Evolutionary conservation across 345 rosid species (phyloP), one percentile per base, ranked within the genome.

Genomic region (Microcos paniculata): DNA sequence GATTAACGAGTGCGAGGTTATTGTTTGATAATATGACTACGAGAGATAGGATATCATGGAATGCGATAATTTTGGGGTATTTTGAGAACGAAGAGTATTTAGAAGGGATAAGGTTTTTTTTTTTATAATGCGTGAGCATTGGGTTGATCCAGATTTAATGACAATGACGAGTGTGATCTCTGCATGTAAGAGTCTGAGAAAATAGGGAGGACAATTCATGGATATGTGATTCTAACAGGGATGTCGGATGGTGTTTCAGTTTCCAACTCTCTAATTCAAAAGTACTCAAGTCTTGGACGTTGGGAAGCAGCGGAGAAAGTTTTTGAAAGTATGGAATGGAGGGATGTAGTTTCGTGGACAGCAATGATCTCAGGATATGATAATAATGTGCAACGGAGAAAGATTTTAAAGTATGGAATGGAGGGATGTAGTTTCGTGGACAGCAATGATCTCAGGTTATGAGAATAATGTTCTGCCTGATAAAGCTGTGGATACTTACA

Each of bases 21-120:
- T 62, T 95, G 84, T 95, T 93, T 77, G 94, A 90, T 81, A 79
- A 84, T 78, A 92, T 89, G 98, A 77, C 71, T 70, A 81, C 65
- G 46, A 90, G 96, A 95, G n/a, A n/a, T n/a, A n/a, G n/a, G n/a
- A n/a, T n/a, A n/a, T n/a, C n/a, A n/a, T n/a, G n/a, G n/a, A n/a
- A 93, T 88, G 99, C 97, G 0, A 93, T 93, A 84, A 95, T 91
- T 72, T 88, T 93, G 0, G 99, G 99, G 46, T 89, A 85, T 75
- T 88, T 95, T 56, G 94, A 92, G 90, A 95, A 95, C 62, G 88
- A 81, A 30, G 84, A 89, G 71, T 89, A 88, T 73, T 64, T 82
- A 43, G 85, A 86, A 82, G 98, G 98, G 63, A 74, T 95, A 75
- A 58, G 85, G 74, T 83, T 72, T 82, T 90, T 75, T 95, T 95